Conservation (phyloP, 2,329 filamentous ascomycete species). For the Neophaeococcomyces aloes region DNA sequence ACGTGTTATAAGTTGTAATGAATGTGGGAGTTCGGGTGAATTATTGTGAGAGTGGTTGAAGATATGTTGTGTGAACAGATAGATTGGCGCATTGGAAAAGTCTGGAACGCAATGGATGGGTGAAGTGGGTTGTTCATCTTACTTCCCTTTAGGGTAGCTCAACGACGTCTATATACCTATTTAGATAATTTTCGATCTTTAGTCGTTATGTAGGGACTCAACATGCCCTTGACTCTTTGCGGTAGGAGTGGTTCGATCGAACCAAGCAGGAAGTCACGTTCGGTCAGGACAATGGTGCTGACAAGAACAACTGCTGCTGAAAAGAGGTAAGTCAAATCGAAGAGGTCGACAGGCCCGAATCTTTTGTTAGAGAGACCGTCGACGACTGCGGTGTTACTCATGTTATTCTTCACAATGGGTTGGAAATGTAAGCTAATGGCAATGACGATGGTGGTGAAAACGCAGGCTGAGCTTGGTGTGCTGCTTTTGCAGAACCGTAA, state of each 20-base stretch:
- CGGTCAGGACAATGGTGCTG: slow-evolving; percentile 10
- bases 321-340: slow-evolving; percentile 5
- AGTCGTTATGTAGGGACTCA: neutral
- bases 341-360: neutral
- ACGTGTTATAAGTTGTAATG: too few relatives aligned
- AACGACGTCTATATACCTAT: too few relatives aligned
- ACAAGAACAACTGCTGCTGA: neutral
- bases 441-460: neutral
- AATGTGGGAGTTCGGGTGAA: too few relatives aligned
- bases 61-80: too few relatives aligned
- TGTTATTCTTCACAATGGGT: neutral
- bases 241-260: slow-evolving; percentile 15
- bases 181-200: too few relatives aligned
- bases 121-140: too few relatives aligned
- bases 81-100: too few relatives aligned
- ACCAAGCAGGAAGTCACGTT: slow-evolving; percentile 15
- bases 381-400: neutral
- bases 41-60: too few relatives aligned
- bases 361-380: neutral
- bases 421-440: neutral
- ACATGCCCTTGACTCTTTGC: slow-evolving; percentile 17
- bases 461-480: neutral
- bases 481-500: neutral
- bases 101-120: too few relatives aligned
- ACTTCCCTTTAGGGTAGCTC: too few relatives aligned